Evolutionary conservation across 75 land plant genomes (phyloP).

Genomic region (Adiantum capillusveneris): DNA sequence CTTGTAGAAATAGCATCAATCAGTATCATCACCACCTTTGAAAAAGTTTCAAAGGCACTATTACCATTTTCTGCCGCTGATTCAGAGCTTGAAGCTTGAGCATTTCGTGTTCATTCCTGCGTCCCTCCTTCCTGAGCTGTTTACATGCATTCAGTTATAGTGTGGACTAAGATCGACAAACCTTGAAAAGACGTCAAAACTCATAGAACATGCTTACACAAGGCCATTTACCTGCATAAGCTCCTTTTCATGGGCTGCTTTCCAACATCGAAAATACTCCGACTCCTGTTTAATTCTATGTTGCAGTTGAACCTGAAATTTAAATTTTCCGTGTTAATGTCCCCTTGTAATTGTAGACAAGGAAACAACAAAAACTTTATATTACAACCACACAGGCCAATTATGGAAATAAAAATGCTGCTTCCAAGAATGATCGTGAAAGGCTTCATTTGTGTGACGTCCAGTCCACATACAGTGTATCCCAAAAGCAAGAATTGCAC

Average conservation of each 20-base stretch:
- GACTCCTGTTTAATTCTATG: slow-evolving; percentile 95
- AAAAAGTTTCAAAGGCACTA: slow-evolving; percentile 7
- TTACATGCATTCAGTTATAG: no score
- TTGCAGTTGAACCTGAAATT: slow-evolving; percentile 86
- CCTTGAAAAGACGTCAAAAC: background rate
- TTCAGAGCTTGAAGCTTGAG: slow-evolving; percentile 91
- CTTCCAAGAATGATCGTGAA: no score
- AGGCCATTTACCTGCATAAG: slow-evolving; percentile 97
- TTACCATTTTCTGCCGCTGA: slow-evolving; percentile 89
- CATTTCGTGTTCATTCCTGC: slow-evolving; percentile 92
- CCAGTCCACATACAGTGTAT: no score
- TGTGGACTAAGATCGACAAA: no score
- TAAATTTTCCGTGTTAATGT: background rate
- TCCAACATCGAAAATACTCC: slow-evolving; percentile 94
- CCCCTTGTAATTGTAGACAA: background rate
- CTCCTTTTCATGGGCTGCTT: slow-evolving; percentile 91
- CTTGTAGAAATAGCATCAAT: background rate
- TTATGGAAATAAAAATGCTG: no score
- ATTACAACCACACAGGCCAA: no score
- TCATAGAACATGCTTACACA: no score
- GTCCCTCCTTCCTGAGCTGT: slow-evolving; percentile 92
- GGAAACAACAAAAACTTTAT: background rate
- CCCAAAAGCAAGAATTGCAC: no score
- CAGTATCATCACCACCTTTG: background rate
- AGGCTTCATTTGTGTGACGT: no score